Conservation (phyloP, 192 early-diverging fungal genomes). For the Piromyces sp. region DNA sequence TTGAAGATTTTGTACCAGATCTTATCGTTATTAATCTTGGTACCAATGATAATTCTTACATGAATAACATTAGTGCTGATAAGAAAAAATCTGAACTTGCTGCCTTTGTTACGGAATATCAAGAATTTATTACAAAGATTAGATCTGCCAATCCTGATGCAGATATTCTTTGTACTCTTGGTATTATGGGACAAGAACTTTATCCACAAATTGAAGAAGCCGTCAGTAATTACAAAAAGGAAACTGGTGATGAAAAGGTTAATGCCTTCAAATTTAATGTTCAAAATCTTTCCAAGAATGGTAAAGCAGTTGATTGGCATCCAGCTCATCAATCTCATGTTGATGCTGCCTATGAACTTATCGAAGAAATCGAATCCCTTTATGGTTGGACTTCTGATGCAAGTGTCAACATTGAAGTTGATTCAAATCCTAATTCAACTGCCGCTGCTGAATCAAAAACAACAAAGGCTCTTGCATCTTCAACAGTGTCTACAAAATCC, state of each 20-base stretch:
- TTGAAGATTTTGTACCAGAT: background rate
- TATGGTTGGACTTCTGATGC: background rate
- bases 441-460: too few species aligned
- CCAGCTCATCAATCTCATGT: background rate
- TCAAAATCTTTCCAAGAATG: background rate
- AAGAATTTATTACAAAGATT: background rate
- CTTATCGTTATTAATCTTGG: background rate
- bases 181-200: background rate
- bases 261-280: background rate
- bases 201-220: background rate
- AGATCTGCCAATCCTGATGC: background rate
- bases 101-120: background rate
- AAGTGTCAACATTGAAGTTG: background rate
- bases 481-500: too few species aligned
- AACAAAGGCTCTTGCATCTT: too few species aligned
- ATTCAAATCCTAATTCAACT: too few species aligned
- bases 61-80: background rate
- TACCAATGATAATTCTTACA: background rate
- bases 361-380: background rate
- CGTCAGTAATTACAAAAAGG: background rate
- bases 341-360: background rate
- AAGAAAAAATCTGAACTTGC: background rate
- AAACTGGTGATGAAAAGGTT: background rate
- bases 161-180: background rate
- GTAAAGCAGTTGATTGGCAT: background rate